These are phyloP conservation scores for Diaporthe sp. DNA, from an alignment of 2,329 filamentous ascomycete species.

Conservation along the genomic window DNA sequence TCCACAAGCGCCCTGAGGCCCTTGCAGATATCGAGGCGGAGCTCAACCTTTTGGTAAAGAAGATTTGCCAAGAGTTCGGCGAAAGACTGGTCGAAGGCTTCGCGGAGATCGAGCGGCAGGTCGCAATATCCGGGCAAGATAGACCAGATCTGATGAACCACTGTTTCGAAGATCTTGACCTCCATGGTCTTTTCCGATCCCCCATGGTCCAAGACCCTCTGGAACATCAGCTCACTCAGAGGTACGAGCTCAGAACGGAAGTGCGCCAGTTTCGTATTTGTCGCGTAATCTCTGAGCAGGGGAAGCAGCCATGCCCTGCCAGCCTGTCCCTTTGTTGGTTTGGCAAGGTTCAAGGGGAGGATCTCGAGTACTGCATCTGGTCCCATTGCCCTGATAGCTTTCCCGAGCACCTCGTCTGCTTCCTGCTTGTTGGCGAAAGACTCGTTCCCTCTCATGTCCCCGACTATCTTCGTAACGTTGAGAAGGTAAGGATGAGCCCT, in stretches of 20 bases:
- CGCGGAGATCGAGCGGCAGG: constrained; percentile 82
- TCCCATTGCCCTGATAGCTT: constrained; percentile 90
- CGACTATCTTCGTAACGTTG: constrained; percentile 82
- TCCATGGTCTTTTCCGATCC: constrained; percentile 91
- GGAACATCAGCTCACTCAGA: constrained; percentile 90
- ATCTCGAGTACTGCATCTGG: constrained; percentile 86
- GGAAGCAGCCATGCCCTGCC: constrained; percentile 96
- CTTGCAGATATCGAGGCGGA: constrained; percentile 89
- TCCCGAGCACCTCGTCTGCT: constrained; percentile 89
- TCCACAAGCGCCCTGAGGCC: constrained; percentile 90
- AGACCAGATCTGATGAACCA: constrained; percentile 96
- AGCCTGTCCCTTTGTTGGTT: constrained; percentile 81
- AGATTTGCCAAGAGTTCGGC: constrained; percentile 93
- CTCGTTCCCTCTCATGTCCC: constrained; percentile 88
- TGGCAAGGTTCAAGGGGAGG: constrained; percentile 87
- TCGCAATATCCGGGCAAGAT: constrained; percentile 95
- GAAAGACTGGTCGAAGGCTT: constrained; percentile 87
- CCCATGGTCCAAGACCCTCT: constrained; percentile 87
- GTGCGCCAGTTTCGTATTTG: constrained; percentile 88
- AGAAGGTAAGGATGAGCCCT: constrained; percentile 83
- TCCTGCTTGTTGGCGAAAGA: constrained; percentile 95
- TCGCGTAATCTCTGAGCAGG: constrained; percentile 88
- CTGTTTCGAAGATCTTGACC: constrained; percentile 96
- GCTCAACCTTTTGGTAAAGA: constrained; percentile 90
- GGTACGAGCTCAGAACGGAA: constrained; percentile 91